A percentile compares a stretch with the other conserved stretches of the same genome.
Conservation (phyloP, 192 early-diverging fungal species). For the Geosiphon pyriformis region DNA sequence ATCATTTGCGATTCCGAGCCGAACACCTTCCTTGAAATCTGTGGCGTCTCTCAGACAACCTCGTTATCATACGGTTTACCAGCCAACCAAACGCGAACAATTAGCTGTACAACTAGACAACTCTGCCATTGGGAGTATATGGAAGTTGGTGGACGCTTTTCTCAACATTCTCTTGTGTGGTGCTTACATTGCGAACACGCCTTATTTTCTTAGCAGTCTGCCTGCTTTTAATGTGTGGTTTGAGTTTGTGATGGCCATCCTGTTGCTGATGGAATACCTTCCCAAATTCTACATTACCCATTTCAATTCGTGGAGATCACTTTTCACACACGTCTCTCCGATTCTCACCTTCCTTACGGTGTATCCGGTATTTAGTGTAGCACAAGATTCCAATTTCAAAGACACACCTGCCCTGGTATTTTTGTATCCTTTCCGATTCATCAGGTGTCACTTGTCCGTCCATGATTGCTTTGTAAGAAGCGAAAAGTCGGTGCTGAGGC, state of each 20-base stretch:
- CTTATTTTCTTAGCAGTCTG: neutral
- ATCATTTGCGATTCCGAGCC: neutral
- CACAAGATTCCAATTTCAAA: neutral
- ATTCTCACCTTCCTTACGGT: constrained; percentile 15
- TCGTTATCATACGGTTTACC: constrained; percentile 12
- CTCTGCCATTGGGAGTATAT: constrained; percentile 19
- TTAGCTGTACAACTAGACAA: constrained; percentile 19
- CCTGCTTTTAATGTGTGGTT: constrained; percentile 3
- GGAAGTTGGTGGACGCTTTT: constrained; percentile 22
- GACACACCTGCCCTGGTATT: constrained; percentile 19
- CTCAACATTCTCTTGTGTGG: constrained; percentile 16
- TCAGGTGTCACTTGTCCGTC: constrained; percentile 23
- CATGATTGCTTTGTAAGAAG: constrained; percentile 23
- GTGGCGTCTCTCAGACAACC: constrained; percentile 21
- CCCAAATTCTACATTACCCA: constrained; percentile 24
- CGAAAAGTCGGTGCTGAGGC: constrained; percentile 18
- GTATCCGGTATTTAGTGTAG: neutral
- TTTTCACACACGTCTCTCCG: constrained; percentile 9
- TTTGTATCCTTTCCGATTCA: constrained; percentile 25
- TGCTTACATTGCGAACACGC: constrained; percentile 13
- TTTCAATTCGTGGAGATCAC: constrained; percentile 17
- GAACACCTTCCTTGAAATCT: constrained; percentile 11
- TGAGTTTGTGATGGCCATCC: constrained; percentile 3
- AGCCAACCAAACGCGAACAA: constrained; percentile 21
- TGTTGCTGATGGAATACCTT: constrained; percentile 19